These are phyloP conservation scores for Fusarium sarcochroum DNA, from an alignment of 2,329 filamentous ascomycete genomes.

Conservation along the genomic window DNA sequence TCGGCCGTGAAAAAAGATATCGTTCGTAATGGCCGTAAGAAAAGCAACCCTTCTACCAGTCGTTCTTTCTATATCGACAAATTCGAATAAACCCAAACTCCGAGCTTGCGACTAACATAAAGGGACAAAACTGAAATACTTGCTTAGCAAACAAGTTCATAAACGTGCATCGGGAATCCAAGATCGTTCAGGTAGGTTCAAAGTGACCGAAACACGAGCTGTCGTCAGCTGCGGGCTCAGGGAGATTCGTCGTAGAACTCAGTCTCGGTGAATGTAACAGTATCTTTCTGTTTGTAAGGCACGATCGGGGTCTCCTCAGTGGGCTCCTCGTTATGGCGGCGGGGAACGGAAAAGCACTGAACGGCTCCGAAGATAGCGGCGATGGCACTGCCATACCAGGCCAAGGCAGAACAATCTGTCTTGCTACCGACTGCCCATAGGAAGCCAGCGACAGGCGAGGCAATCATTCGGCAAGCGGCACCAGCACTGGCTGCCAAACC, in stretches of 20 bases:
- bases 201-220: not conserved
- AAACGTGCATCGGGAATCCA: not conserved
- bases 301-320: slow-evolving; percentile 50
- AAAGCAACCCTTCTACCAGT: slow-evolving; percentile 7
- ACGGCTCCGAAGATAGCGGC: slow-evolving; percentile 70
- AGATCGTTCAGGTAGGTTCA: not conserved
- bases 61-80: slow-evolving; percentile 1
- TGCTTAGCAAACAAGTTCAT: slow-evolving; percentile 8
- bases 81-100: slow-evolving; percentile 27
- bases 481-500: slow-evolving; percentile 76
- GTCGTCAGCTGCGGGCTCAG: slow-evolving; percentile 2
- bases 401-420: slow-evolving; percentile 71
- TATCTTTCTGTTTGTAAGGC: slow-evolving; percentile 31
- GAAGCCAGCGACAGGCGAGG: slow-evolving; percentile 74
- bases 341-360: slow-evolving; percentile 71
- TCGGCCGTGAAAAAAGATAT: too few species aligned
- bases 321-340: slow-evolving; percentile 45
- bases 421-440: slow-evolving; percentile 73
- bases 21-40: slow-evolving; percentile 11
- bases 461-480: slow-evolving; percentile 76
- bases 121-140: slow-evolving; percentile 6
- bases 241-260: slow-evolving; percentile 50
- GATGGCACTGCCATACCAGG: slow-evolving; percentile 74
- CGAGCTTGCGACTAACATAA: slow-evolving; percentile 10
- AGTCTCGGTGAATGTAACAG: slow-evolving; percentile 50